Base-by-base conservation (phyloP, 345 rosid species). In the Barbarea vulgaris region DNA sequence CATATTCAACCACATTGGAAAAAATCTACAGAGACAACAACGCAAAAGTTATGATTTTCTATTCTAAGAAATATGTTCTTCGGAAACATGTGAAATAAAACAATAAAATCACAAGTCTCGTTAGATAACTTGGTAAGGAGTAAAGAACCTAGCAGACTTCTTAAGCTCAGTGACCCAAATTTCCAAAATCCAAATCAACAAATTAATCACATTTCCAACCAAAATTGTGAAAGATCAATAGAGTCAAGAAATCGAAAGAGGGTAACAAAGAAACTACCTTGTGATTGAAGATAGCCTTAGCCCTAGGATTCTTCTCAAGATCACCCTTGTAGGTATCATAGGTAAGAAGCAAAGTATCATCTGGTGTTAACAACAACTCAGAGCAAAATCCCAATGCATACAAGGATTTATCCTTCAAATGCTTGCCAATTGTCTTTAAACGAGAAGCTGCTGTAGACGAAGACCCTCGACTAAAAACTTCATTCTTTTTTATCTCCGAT, bases 371-470 rank as follows among this genome's bases (percentile, higher is more conserved):
- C 65, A 70, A 73, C 27, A 92, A 60, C 91, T 95, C 96, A 6
- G 94, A 87, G 75, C 82, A 83, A 36, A 92, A 84, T 15, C 94
- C 88, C 41, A 92, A 69, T 2, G 96, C 97, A 37, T 90, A 92
- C 25, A 92, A 83, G 3, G 97, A 90, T 56, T 84, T 87, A 33
- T 92, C 91, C 33, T 78, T 83, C 50, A 92, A 80, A 48, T 79
- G 73, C 51, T 59, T 77, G 53, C 55, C 74, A 9, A 86, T 31
- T 6, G 65, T 47, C 14, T 59, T 78, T 6, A 83, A 47, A 68
- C 82, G 80, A 18, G 87, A 77, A 76, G 75, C 58, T 53, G 31
- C 14, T 27, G 44, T 2, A 17, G 86, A 76, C 0, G 66, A 73
- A n/a, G 77, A 74, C 44, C 77, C 66, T 14, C 67, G 78, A 60